phyloP scores from a whole-genome alignment of 306 rosid genomes.

The Casuarina glauca region DNA sequence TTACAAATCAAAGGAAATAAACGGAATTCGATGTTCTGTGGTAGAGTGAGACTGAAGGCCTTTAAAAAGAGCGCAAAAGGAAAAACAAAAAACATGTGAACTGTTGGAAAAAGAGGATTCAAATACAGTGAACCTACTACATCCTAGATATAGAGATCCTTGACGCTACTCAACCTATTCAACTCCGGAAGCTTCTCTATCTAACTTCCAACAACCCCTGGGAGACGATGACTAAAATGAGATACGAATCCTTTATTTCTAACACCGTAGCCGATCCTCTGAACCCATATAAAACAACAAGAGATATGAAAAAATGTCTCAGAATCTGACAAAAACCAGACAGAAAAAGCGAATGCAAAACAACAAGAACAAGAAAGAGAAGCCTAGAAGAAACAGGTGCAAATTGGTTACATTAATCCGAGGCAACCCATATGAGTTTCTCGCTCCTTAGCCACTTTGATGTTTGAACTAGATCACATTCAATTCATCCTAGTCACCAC shows the following conservation, averaged over 20 bases:
- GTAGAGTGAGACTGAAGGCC: conserved; percentile 31
- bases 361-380: conserved; percentile 10
- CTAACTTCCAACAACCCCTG: conserved; percentile 14
- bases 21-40: conserved; percentile 16
- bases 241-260: conserved; percentile 33
- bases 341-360: conserved; percentile 28
- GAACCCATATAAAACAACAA: conserved; percentile 32
- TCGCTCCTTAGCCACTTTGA: conserved; percentile 39
- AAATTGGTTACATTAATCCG: conserved; percentile 52
- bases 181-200: conserved; percentile 25
- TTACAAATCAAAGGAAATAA: not conserved
- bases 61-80: conserved; percentile 25
- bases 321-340: conserved; percentile 29
- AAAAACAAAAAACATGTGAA: conserved; percentile 22
- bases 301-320: conserved; percentile 30
- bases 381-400: conserved; percentile 11
- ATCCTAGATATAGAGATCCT: conserved; percentile 27
- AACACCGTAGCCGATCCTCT: conserved; percentile 37
- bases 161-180: conserved; percentile 29
- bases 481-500: conserved; percentile 32
- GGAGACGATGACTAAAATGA: conserved; percentile 12
- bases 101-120: conserved; percentile 24
- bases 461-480: conserved; percentile 36
- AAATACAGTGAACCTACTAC: conserved; percentile 21
- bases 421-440: conserved; percentile 42